Evolutionary conservation across 2,329 filamentous ascomycete genomes (phyloP).

Genomic region (Xylaria sp.): DNA sequence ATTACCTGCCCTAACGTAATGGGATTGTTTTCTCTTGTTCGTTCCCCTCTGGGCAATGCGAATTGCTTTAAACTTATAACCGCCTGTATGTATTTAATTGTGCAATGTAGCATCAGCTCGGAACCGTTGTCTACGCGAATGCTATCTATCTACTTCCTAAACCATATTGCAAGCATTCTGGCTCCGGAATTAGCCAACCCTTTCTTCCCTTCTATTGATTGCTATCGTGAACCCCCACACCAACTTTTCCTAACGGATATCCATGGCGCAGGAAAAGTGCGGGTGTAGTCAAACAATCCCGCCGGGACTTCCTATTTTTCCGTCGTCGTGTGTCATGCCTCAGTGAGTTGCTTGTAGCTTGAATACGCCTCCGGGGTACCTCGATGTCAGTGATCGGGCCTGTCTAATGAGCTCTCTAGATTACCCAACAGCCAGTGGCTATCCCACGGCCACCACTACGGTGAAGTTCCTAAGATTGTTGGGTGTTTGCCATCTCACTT

Average conservation of each 20-base stretch:
- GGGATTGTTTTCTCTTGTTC: neutral
- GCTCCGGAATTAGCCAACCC: conserved; percentile 1
- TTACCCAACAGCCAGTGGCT: neutral
- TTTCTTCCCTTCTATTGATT: conserved; percentile 12
- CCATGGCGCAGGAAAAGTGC: neutral
- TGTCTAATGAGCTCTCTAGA: neutral
- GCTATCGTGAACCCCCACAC: neutral
- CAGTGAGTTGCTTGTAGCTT: too few species aligned
- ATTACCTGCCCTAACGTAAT: too few species aligned
- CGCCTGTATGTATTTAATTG: neutral
- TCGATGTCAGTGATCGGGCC: too few species aligned
- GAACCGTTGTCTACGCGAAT: neutral
- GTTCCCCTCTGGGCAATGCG: neutral
- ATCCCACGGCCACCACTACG: neutral
- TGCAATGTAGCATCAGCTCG: neutral
- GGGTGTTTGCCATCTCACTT: conserved; percentile 59
- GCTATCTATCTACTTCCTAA: neutral
- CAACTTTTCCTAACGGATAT: neutral
- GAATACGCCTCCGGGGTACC: too few species aligned
- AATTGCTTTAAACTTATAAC: conserved; percentile 4
- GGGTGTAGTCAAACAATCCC: neutral
- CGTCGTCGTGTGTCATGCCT: neutral
- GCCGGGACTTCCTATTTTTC: neutral
- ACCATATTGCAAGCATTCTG: neutral
- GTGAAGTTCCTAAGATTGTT: conserved; percentile 35